Evolutionary conservation across 257 asterid species (phyloP).

Genomic region (Hygrophila difformis): DNA sequence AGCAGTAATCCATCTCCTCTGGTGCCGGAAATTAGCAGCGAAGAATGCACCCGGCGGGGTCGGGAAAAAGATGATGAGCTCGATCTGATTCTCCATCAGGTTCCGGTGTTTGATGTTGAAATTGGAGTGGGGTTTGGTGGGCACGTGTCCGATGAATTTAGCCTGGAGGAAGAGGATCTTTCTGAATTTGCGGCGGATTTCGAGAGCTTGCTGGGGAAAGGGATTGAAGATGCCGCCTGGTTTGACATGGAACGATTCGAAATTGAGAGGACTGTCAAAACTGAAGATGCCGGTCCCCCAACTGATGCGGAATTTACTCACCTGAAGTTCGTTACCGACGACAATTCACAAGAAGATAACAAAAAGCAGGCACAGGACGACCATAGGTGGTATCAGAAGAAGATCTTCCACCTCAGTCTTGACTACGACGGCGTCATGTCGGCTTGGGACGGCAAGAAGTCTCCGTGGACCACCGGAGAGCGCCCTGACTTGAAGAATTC

Average conservation of each 20-base stretch:
- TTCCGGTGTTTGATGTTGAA: slow-evolving; percentile 11
- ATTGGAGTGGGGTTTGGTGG: no score
- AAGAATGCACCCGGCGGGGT: slow-evolving; percentile 46
- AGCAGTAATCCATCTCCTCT: slow-evolving; percentile 22
- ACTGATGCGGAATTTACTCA: slow-evolving; percentile 1
- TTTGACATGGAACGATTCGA: slow-evolving; percentile 69
- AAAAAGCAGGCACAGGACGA: no score
- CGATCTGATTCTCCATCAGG: not conserved
- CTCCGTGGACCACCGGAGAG: slow-evolving; percentile 75
- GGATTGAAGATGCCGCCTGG: slow-evolving; percentile 47
- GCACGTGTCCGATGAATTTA: slow-evolving; percentile 2
- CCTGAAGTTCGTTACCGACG: no score
- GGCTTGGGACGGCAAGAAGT: slow-evolving; percentile 61
- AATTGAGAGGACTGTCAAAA: no score
- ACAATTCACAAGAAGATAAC: no score
- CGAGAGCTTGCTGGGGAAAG: slow-evolving; percentile 65
- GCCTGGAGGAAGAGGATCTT: slow-evolving; percentile 15
- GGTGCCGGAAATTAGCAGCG: slow-evolving; percentile 57
- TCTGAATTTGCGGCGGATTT: slow-evolving; percentile 83
- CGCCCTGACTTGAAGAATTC: slow-evolving; percentile 56
- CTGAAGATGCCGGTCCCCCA: slow-evolving; percentile 28
- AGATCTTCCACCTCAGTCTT: slow-evolving; percentile 40
- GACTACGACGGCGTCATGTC: slow-evolving; percentile 53
- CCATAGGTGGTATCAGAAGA: no score
- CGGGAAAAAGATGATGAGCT: slow-evolving; percentile 5